phyloP scores from a whole-genome alignment of 2,329 filamentous ascomycete genomes.

The Fusarium sp. region DNA sequence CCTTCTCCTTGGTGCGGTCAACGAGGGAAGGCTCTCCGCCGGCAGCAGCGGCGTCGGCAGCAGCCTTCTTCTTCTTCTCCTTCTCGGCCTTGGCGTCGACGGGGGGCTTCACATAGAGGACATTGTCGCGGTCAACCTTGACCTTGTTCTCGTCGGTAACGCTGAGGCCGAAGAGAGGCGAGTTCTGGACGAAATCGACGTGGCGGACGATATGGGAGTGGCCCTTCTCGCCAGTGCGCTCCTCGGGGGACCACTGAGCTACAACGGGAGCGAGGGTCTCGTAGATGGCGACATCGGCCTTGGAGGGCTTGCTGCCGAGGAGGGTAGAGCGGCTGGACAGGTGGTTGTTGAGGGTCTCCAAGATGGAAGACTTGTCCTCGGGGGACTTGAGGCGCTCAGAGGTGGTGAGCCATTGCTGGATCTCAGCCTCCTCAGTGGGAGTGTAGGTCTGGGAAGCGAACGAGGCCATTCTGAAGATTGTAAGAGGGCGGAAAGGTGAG shows the following conservation, averaged over 20 bases:
- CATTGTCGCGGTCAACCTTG: constrained; percentile 79
- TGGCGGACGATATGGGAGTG: constrained; percentile 92
- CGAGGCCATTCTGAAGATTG: constrained; percentile 68
- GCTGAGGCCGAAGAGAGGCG: constrained; percentile 77
- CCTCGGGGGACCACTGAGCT: constrained; percentile 82
- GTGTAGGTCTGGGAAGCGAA: constrained; percentile 79
- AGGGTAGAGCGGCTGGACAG: constrained; percentile 90
- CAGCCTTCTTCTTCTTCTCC: constrained; percentile 97
- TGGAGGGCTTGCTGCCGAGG: constrained; percentile 88
- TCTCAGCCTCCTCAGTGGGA: constrained; percentile 84
- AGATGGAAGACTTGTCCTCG: constrained; percentile 73
- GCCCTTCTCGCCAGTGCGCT: constrained; percentile 89
- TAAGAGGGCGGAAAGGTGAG: constrained; percentile 54
- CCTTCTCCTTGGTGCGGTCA: constrained; percentile 72
- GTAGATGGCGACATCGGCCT: constrained; percentile 88
- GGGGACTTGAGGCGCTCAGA: constrained; percentile 73
- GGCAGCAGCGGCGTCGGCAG: constrained; percentile 67
- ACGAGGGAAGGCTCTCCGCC: constrained; percentile 64
- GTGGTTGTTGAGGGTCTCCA: constrained; percentile 86
- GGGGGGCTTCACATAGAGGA: constrained; percentile 89
- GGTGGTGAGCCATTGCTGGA: constrained; percentile 88
- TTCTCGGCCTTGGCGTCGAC: constrained; percentile 95
- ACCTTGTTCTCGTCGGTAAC: constrained; percentile 81
- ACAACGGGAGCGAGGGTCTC: constrained; percentile 81
- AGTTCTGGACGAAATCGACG: constrained; percentile 95